Conservation (phyloP, 257 asterid genomes). For the Nicotiana paniculata region DNA sequence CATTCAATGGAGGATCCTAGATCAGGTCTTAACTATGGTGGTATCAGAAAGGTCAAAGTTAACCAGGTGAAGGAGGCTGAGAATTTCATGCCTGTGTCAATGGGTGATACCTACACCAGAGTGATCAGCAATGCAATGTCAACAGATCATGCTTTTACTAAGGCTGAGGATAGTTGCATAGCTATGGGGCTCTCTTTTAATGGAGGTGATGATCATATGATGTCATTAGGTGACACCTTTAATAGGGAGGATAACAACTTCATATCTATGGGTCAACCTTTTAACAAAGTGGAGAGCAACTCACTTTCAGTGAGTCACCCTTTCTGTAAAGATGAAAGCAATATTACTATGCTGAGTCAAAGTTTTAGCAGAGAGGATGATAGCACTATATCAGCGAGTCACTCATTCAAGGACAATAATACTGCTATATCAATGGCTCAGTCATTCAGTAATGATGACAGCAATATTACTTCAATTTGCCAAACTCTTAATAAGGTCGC, state of each 20-base stretch:
- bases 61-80: slow-evolving; percentile 24
- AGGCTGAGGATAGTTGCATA: slow-evolving; percentile 11
- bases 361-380: slow-evolving; percentile 9
- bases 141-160: slow-evolving; percentile 12
- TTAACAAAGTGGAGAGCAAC: slow-evolving; percentile 4
- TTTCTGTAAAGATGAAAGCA: slow-evolving; percentile 11
- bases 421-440: slow-evolving; percentile 7
- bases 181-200: slow-evolving; percentile 20
- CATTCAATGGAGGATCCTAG: slow-evolving; percentile 19
- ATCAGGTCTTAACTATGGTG: slow-evolving; percentile 17
- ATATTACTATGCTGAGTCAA: slow-evolving; percentile 9
- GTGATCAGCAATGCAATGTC: slow-evolving; percentile 5
- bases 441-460: slow-evolving; percentile 11
- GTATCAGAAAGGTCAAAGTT: slow-evolving; percentile 20
- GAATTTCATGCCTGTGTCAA: slow-evolving; percentile 13
- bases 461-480: slow-evolving; percentile 4
- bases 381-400: slow-evolving; percentile 5
- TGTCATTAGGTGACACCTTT: slow-evolving; percentile 16
- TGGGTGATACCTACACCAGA: slow-evolving; percentile 13
- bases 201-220: slow-evolving; percentile 8
- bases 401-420: slow-evolving; percentile 6
- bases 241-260: slow-evolving; percentile 12
- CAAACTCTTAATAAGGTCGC: neutral
- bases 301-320: slow-evolving; percentile 1
- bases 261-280: slow-evolving; percentile 13